Base-by-base conservation (phyloP, 371 early-diverging fungal species). In the Lichtheimia hyalospora region DNA sequence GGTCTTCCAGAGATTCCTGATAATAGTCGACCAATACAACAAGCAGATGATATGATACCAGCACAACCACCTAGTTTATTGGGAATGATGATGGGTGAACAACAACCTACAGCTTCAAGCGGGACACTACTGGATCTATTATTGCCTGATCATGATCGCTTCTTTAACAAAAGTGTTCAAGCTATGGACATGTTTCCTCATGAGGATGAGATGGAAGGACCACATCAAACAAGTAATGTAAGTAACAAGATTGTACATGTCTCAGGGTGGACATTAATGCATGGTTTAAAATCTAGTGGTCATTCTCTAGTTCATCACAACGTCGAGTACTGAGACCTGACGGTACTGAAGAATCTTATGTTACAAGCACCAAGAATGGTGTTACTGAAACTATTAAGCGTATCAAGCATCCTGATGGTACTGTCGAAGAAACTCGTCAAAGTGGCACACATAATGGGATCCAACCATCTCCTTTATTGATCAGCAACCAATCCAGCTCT, bases 271-370 rank as follows among this genome's bases (percentile, higher is more conserved):
- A 34, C 10, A 10, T 8, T 34, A 34, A 34, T 34, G 34, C 34
- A 34, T 34, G 34, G 34, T 10, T 34, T 34, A 7, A n/a, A n/a
- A n/a, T n/a, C 3, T 23, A 62, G 62, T 77, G 72, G 72, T 58
- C 64, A 21, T 77, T 69, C 49, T 62, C 63, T 1, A 68, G 71
- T 5, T 65, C 71, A 1, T 71, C 77, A 3, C 62, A 64, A 28
- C 62, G 69, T 21, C 64, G 71, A 14, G 44, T 66, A 5, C 48
- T 66, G 41, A 50, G 60, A 7, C 64, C 75, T 1, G 75, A 78
- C 56, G 79, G 79, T 1, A 69, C 73, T 3, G 68, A 75, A 54
- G 68, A 73, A 60, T 70, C 75, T 0, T 57, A 60, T 5, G 64
- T 55, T 2, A 73, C 73, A 0, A 64, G 61, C 4, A 69, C 69